Evolutionary conservation across 2,329 filamentous ascomycete species (phyloP), one percentile per base, ranked within the genome.

Genomic region (Pyrenochaeta sp.): DNA sequence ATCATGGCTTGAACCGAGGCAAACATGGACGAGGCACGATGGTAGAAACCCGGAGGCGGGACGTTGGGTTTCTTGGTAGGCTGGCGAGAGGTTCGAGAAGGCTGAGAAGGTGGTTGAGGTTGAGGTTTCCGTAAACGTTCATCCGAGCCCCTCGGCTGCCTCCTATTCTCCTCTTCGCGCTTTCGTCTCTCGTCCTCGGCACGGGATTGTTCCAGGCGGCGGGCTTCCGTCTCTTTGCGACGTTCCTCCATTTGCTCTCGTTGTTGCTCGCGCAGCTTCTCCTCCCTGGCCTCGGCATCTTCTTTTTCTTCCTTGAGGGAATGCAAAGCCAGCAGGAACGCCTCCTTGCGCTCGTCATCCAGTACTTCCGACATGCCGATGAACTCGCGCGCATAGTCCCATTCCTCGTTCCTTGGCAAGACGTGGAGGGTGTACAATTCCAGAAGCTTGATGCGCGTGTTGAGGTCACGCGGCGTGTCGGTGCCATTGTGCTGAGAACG

Each of bases 351-450:
- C 74, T 97, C 94, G 38, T 96, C 93, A 68, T 97, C 93, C 1
- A 99, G 80, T 18, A 96, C 84, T 32, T 93, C 86, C 68, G 86
- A 94, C 63, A 90, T 84, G 61, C 81, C 84, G 63, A 97, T 95
- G 69, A 97, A 97, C 59, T 96, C 89, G 47, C 85, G 83, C 3
- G 94, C 90, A 61, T 96, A 96, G 45, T 96, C 90, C 94, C 94
- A 99, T 73, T 97, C 91, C 42, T 90, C 86, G 60, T 96, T 97
- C 39, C 90, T 83, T 4, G 93, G 85, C n/a, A 99, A 83, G 6
- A 97, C 90, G 66, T 99, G 94, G 4, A 99, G 81, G 1, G 91
- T 95, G 71, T 96, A 99, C 7, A 99, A 80, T 73, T 99, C 94
- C 36, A 99, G 83, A 28, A 99, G 89, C 75, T 95, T 96, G 53